phyloP scores from a whole-genome alignment of 2,329 filamentous ascomycete genomes.

The Colletotrichum limetticola region DNA sequence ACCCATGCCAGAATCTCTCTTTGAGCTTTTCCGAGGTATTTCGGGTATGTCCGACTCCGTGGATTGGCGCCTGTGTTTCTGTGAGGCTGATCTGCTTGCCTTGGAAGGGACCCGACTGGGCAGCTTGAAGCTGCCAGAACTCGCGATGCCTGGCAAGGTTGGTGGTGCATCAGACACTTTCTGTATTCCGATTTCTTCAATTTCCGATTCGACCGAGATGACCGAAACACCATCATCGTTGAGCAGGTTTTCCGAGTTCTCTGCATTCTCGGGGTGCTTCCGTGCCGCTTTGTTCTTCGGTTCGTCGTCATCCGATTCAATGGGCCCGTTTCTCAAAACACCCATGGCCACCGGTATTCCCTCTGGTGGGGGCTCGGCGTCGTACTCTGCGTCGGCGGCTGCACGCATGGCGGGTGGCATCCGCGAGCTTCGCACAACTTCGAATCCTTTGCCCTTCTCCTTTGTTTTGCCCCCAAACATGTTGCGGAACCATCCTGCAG shows the following conservation, averaged over 20 bases:
- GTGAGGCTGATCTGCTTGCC: constrained; percentile 55
- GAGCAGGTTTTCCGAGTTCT: constrained; percentile 49
- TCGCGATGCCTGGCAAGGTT: constrained; percentile 68
- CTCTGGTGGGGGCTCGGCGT: constrained; percentile 74
- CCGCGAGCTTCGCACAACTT: constrained; percentile 90
- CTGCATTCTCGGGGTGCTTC: constrained; percentile 37
- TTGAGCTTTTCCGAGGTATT: constrained; percentile 80
- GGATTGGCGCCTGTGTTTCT: constrained; percentile 45
- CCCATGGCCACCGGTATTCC: constrained; percentile 74
- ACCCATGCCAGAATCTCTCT: constrained; percentile 61
- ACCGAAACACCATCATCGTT: constrained; percentile 58
- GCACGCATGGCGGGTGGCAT: constrained; percentile 81
- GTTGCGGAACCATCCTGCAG: constrained; percentile 87
- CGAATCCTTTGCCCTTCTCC: constrained; percentile 95
- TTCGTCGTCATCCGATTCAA: constrained; percentile 71
- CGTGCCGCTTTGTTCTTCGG: constrained; percentile 42
- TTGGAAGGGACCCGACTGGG: constrained; percentile 73
- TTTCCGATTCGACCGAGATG: constrained; percentile 50
- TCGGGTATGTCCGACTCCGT: constrained; percentile 58
- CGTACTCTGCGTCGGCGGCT: constrained; percentile 62
- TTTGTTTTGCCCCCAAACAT: constrained; percentile 87
- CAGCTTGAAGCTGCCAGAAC: constrained; percentile 69
- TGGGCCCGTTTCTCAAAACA: constrained; percentile 68
- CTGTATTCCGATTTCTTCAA: constrained; percentile 52
- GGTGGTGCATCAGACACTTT: constrained; percentile 62